phyloP scores from a whole-genome alignment of 441 rosid genomes.

The Raphanus hybrid region DNA sequence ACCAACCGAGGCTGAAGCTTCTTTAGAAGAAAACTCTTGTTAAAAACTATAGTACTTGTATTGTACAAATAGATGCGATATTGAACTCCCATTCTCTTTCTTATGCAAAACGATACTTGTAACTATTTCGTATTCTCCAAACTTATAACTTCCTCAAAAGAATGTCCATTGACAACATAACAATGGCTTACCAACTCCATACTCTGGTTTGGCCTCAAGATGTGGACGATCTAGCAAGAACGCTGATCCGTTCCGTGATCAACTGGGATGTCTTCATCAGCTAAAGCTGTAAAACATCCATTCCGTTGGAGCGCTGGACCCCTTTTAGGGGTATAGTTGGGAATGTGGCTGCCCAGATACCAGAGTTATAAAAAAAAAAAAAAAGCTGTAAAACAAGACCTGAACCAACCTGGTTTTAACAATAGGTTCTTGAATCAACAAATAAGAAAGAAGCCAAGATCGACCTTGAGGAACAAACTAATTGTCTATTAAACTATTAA shows the following conservation, averaged over 20 bases:
- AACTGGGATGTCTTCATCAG: constrained; percentile 63
- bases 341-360: too few species aligned
- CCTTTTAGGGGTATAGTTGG: too few species aligned
- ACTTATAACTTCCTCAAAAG: constrained; percentile 13
- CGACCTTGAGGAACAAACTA: neutral
- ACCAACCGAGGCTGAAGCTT: constrained; percentile 58
- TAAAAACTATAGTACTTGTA: constrained; percentile 16
- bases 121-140: constrained; percentile 13
- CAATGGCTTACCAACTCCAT: neutral
- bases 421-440: constrained; percentile 76
- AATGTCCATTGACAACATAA: constrained; percentile 6
- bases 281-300: constrained; percentile 64
- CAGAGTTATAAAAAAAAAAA: too few species aligned
- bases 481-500: neutral
- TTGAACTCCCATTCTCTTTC: constrained; percentile 20
- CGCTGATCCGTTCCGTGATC: constrained; percentile 57
- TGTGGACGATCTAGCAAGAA: constrained; percentile 54
- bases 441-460: neutral
- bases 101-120: constrained; percentile 20
- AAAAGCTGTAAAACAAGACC: constrained; percentile 76
- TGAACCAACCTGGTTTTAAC: constrained; percentile 94
- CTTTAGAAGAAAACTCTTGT: constrained; percentile 37
- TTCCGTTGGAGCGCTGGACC: too few species aligned
- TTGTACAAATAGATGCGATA: constrained; percentile 13
- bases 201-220: constrained; percentile 39